Evolutionary conservation across 768 basidiomycete genomes (phyloP).

Genomic region (Sistotremastrum niveocremeum): DNA sequence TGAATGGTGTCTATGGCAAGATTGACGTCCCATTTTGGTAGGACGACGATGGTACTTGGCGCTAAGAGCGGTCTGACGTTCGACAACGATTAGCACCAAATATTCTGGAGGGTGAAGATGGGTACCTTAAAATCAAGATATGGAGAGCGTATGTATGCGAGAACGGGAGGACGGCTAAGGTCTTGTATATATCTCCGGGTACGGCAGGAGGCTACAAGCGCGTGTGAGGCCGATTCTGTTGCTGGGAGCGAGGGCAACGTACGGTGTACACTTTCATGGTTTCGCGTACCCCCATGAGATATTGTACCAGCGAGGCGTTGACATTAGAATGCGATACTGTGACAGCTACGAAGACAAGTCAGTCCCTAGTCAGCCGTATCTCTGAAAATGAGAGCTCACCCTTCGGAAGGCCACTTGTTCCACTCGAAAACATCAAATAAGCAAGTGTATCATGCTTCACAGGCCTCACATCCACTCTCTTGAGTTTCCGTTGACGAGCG

Average conservation of each 20-base stretch:
- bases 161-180: conserved; percentile 49
- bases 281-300: conserved; percentile 15
- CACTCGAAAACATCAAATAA: conserved; percentile 65
- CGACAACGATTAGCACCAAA: not conserved
- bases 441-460: conserved; percentile 44
- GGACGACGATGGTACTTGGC: conserved; percentile 35
- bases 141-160: conserved; percentile 59
- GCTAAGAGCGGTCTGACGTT: conserved; percentile 24
- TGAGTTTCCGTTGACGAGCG: conserved; percentile 23
- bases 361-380: not conserved
- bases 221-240: not conserved
- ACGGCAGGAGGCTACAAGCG: conserved; percentile 27
- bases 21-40: conserved; percentile 50
- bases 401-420: conserved; percentile 67
- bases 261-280: conserved; percentile 26
- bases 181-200: conserved; percentile 32
- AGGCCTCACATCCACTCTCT: conserved; percentile 28
- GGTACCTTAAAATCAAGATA: conserved; percentile 27
- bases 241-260: no score
- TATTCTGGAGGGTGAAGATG: no score
- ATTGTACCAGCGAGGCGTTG: conserved; percentile 8
- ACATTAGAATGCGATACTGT: conserved; percentile 16
- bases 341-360: conserved; percentile 9
- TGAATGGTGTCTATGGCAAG: conserved; percentile 37
- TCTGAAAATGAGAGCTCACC: conserved; percentile 24